Conservation (phyloP, 1,139 yeast species). For the Meyerozyma carpophila region DNA sequence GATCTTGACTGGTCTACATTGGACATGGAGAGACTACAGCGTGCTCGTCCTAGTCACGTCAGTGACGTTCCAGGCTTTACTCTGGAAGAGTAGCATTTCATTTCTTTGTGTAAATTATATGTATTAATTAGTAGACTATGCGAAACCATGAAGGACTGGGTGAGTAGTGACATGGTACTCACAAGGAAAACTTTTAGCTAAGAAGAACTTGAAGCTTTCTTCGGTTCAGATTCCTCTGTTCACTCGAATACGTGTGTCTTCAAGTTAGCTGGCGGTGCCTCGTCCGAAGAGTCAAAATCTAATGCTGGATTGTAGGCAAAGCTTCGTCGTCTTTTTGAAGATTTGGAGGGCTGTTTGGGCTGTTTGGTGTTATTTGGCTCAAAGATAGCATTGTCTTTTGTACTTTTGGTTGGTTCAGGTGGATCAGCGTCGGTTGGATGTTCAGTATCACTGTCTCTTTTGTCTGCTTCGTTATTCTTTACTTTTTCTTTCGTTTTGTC, state of each 20-base stretch:
- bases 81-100: constrained; percentile 1
- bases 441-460: not conserved
- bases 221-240: too few relatives aligned
- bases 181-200: too few relatives aligned
- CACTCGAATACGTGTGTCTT: not conserved
- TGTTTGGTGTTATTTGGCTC: not conserved
- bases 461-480: not conserved
- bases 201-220: too few relatives aligned
- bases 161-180: too few relatives aligned
- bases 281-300: not conserved
- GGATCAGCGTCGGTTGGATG: too few relatives aligned
- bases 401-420: not conserved
- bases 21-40: not conserved
- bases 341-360: not conserved
- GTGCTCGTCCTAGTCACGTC: not conserved
- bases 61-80: constrained; percentile 1
- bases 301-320: not conserved
- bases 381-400: not conserved
- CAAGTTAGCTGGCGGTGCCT: not conserved
- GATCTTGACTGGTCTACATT: constrained; percentile 1
- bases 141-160: too few relatives aligned
- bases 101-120: not conserved
- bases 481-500: not conserved
- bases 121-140: too few relatives aligned
- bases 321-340: not conserved